Base-by-base conservation (phyloP, 2,329 filamentous ascomycete species). In the Microsporum canis region DNA sequence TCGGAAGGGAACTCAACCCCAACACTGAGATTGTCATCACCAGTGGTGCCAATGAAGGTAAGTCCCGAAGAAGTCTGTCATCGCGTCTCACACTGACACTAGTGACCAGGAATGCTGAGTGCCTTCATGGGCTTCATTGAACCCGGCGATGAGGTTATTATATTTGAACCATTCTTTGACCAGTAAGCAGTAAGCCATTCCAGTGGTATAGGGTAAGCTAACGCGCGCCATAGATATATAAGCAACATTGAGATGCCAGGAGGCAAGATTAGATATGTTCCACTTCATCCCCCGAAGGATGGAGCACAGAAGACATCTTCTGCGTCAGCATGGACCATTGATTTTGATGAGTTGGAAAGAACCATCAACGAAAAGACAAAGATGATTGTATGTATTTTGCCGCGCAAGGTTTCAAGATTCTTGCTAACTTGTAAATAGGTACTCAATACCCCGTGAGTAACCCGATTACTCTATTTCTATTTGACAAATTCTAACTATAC, bases 101-200 rank as follows among this genome's bases (percentile, higher is more conserved):
- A 31, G 49, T 31, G 47, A 6, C 10, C 45, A 83, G 84, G 89
- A 69, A 97, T 97, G 90, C 80, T 99, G 66, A 92, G 89, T 71
- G 94, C 91, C 0, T 97, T 99, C 71, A 97, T 99, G 94, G 94
- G 84, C 2, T 99, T 99, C 68, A 85, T 99, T 62, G 94, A 99
- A 75, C 82, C 84, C 0, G 94, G 90, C 10, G 94, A 99, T 71
- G 94, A 99, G 75, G 94, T 96, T 66, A 96, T 99, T 66, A 83
- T 99, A 61, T 96, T 99, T 72, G 94, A 99, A 78, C 94, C 94
- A 8, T 99, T 96, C 77, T 99, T 97, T 72, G 94, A 99, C 76
- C 94, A 99, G 85, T 89, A 73, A 71, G 80, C 23, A 41, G 78
- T 73, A 80, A 10, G 14, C 3, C 45, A 29, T 57, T 7, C 17